A percentile compares a stretch with the other conserved stretches of the same genome.
Conservation (phyloP, 1,139 yeast species). For the Kurtzmaniella quercitrusa region DNA sequence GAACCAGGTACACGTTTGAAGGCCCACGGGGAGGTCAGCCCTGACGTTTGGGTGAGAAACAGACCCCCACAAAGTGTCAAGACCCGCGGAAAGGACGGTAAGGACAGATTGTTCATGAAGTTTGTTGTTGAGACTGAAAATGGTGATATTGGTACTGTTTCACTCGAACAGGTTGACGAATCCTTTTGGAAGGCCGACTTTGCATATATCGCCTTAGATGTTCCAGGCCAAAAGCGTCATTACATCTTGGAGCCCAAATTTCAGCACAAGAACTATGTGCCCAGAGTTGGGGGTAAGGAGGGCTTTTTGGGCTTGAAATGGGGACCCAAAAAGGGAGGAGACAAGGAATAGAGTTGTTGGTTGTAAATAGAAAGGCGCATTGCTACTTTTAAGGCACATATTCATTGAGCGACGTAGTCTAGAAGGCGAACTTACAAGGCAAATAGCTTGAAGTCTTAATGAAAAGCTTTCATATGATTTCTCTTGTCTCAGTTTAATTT, state of each 20-base stretch:
- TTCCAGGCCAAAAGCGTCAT: constrained; percentile 63
- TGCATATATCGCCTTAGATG: constrained; percentile 71
- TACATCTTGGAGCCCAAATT: constrained; percentile 68
- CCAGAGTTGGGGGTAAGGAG: constrained; percentile 26
- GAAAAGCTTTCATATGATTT: neutral
- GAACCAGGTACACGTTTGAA: constrained; percentile 57
- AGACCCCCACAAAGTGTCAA: constrained; percentile 69
- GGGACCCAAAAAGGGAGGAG: constrained; percentile 67
- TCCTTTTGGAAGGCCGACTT: constrained; percentile 68
- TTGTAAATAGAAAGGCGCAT: neutral
- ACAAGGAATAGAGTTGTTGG: neutral
- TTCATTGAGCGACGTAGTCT: neutral
- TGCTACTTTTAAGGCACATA: neutral
- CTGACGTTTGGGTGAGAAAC: constrained; percentile 81
- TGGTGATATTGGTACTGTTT: constrained; percentile 59
- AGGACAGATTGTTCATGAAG: constrained; percentile 77
- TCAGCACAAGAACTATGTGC: constrained; percentile 34
- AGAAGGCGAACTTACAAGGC: no score
- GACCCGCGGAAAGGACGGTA: constrained; percentile 62
- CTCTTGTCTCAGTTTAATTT: no score
- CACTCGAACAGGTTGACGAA: constrained; percentile 71
- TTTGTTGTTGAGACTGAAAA: constrained; percentile 73
- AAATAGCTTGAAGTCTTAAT: neutral
- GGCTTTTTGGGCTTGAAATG: constrained; percentile 81
- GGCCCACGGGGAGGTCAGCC: constrained; percentile 75